Evolutionary conservation across 1,139 yeast genomes (phyloP), one percentile per base, ranked within the genome.

Genomic region (Hansenula anomala): DNA sequence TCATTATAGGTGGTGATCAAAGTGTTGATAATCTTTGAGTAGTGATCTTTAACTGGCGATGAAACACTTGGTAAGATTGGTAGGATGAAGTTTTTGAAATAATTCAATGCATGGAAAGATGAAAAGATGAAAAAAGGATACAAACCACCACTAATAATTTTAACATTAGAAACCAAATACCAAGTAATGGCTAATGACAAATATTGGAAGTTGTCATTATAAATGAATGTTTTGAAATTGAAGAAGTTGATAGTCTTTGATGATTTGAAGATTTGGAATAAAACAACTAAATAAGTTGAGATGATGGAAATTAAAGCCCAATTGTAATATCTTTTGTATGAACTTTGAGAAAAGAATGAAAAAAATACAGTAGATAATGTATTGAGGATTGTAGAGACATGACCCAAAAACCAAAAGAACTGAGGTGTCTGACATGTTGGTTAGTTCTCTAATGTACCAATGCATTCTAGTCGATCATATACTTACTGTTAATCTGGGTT

Each of bases 211-310:
- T 82, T 84, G 57, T 81, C 92, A 55, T 84, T 37, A 11, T 23
- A 12, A 8, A 23, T 4, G 13, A 23, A 23, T 56, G 65, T 47
- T 63, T 63, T 38, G 61, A 65, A 37, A 28, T 41, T 49, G 64
- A 60, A 55, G 42, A 57, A 49, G 37, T 45, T 41, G 35, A 44
- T 32, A 45, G 47, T 51, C 20, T 38, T 46, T 51, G 63, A 66
- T 53, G 57, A 39, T 36, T 45, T 51, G 41, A 48, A 42, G 8
- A 51, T 45, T 36, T 52, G 57, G 34, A 85, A 66, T 43, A 88
- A 79, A 45, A 90, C 78, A 27, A 89, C 92, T 58, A 86, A 87
- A 34, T 95, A 82, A 49, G 75, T 76, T 36, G 85, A 61, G 15
- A 84, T 80, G 36, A 51, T 77, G 75, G 20, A 88, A 71, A 48